Conservation (phyloP, 495 filamentous ascomycete species). For the Aspergillus bertholletiae region DNA sequence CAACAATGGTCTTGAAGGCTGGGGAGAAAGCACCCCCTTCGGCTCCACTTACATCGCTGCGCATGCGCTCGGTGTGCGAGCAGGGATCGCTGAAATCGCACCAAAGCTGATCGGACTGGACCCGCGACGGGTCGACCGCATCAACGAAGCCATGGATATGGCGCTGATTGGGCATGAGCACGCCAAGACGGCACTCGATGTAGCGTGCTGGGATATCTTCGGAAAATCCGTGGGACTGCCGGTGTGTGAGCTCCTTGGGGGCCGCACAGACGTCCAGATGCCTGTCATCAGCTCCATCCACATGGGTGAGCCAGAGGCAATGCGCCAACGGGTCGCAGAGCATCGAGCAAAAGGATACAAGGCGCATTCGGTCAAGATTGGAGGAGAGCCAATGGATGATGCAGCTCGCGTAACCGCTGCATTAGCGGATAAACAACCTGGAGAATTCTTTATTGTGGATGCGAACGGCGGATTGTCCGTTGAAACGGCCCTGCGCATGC, state of each 20-base stretch:
- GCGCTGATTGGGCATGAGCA: neutral
- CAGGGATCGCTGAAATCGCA: constrained; percentile 4
- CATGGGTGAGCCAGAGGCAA: neutral
- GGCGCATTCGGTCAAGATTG: constrained; percentile 3
- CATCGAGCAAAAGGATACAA: neutral
- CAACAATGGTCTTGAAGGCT: constrained; percentile 3
- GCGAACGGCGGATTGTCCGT: constrained; percentile 9
- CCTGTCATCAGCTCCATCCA: constrained; percentile 6
- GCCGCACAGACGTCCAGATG: constrained; percentile 2
- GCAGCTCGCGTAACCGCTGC: constrained; percentile 8
- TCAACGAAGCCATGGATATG: constrained; percentile 11
- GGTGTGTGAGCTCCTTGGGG: constrained; percentile 8
- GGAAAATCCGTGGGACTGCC: constrained; percentile 7
- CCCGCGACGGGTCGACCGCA: constrained; percentile 9
- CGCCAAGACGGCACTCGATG: constrained; percentile 7
- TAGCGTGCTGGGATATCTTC: constrained; percentile 11
- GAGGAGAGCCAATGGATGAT: neutral
- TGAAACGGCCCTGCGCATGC: constrained; percentile 6
- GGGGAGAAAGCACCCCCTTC: constrained; percentile 12
- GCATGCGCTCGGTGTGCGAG: constrained; percentile 6
- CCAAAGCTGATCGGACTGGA: constrained; percentile 8
- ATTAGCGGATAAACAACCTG: constrained; percentile 5
- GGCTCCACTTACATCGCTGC: constrained; percentile 5
- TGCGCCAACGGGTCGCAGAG: neutral
- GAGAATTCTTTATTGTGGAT: constrained; percentile 10